phyloP scores from a whole-genome alignment of 2,329 filamentous ascomycete genomes.

The Xylariaceae sp. region DNA sequence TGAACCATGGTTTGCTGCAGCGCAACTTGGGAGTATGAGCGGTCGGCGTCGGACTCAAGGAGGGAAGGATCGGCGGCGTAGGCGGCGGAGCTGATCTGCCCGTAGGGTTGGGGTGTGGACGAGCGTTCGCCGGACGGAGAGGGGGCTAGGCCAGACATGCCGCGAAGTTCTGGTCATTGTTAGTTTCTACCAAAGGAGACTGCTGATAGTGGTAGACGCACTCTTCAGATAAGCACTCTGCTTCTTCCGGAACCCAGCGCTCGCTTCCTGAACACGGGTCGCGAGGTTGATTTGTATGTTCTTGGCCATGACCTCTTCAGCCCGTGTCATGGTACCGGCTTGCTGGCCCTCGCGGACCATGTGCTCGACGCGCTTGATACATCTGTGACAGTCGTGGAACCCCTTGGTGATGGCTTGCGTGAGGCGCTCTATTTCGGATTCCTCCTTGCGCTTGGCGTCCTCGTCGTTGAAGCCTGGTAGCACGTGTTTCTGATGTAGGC shows the following conservation, averaged over 20 bases:
- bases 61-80: slow-evolving; percentile 81
- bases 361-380: slow-evolving; percentile 80
- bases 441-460: slow-evolving; percentile 79
- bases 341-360: slow-evolving; percentile 80
- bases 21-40: slow-evolving; percentile 84
- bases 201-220: slow-evolving; percentile 38
- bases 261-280: slow-evolving; percentile 83
- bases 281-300: slow-evolving; percentile 94
- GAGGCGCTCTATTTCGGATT: slow-evolving; percentile 82
- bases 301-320: slow-evolving; percentile 91
- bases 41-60: slow-evolving; percentile 89
- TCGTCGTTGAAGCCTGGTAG: slow-evolving; percentile 96
- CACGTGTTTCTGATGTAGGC: slow-evolving; percentile 94
- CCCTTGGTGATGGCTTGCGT: slow-evolving; percentile 85
- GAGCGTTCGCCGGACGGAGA: slow-evolving; percentile 49
- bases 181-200: background rate
- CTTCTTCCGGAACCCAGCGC: slow-evolving; percentile 91
- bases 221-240: slow-evolving; percentile 95
- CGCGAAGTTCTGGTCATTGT: slow-evolving; percentile 60
- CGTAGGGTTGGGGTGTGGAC: slow-evolving; percentile 41
- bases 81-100: slow-evolving; percentile 34
- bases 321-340: slow-evolving; percentile 67
- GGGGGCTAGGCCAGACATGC: slow-evolving; percentile 59
- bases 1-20: slow-evolving; percentile 67
- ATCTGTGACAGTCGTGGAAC: slow-evolving; percentile 86